A percentile compares a stretch with the other conserved stretches of the same genome.
These are phyloP conservation scores for Xylaria cubensis DNA, from an alignment of 495 filamentous ascomycete genomes.

Conservation along the genomic window DNA sequence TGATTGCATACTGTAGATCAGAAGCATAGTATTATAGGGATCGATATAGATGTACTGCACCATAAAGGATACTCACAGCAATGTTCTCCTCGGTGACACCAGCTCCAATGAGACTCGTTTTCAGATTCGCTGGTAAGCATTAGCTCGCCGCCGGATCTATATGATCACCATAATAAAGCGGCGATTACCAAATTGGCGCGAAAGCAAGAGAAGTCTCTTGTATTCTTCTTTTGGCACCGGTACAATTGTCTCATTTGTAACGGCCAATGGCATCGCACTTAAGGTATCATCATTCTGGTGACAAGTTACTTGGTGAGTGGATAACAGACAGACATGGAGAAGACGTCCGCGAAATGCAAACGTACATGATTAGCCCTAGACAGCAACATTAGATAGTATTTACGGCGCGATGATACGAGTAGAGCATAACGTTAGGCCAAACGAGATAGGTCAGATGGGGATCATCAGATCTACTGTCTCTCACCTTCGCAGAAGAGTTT, in stretches of 20 bases:
- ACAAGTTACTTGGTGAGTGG: slow-evolving; percentile 8
- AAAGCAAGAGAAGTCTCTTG: slow-evolving; percentile 37
- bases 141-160: slow-evolving; percentile 5
- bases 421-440: not conserved
- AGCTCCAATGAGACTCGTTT: slow-evolving; percentile 65
- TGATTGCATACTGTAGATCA: not conserved
- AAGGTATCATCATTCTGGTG: slow-evolving; percentile 17
- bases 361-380: slow-evolving; percentile 29
- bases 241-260: slow-evolving; percentile 16
- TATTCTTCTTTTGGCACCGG: slow-evolving; percentile 44
- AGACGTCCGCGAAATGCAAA: slow-evolving; percentile 9
- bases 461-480: slow-evolving; percentile 29
- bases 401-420: not conserved
- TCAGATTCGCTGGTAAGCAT: slow-evolving; percentile 61
- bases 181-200: slow-evolving; percentile 46
- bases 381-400: slow-evolving; percentile 4
- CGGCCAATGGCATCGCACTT: slow-evolving; percentile 8
- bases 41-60: not conserved
- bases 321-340: slow-evolving; percentile 9
- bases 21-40: not conserved
- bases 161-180: too few species aligned
- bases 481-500: slow-evolving; percentile 60
- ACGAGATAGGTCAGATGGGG: not conserved
- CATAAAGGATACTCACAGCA: slow-evolving; percentile 51
- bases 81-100: slow-evolving; percentile 68